Conservation (phyloP, 2,329 filamentous ascomycete genomes). For the Penicillium sp. region DNA sequence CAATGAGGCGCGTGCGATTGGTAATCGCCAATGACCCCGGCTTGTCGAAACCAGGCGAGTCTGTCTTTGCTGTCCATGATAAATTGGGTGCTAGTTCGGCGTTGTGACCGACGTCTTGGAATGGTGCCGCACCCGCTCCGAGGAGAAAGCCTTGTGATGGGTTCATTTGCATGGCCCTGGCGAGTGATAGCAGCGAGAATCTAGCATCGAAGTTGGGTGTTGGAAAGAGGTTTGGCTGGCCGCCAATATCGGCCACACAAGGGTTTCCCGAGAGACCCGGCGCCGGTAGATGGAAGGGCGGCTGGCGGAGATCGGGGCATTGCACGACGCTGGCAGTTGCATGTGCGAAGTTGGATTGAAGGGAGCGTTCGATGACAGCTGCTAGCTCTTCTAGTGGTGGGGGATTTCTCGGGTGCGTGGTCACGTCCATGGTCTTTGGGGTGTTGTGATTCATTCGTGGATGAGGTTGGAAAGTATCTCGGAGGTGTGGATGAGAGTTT, state of each 20-base stretch:
- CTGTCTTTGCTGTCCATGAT: slow-evolving; percentile 22
- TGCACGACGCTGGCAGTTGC: slow-evolving; percentile 14
- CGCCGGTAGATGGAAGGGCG: slow-evolving; percentile 22
- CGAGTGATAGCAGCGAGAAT: slow-evolving; percentile 29
- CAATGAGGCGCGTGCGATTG: slow-evolving; percentile 13
- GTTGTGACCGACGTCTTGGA: slow-evolving; percentile 44
- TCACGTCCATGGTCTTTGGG: slow-evolving; percentile 12
- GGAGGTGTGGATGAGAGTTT: not conserved
- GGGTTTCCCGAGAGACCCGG: slow-evolving; percentile 42
- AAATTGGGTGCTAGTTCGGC: slow-evolving; percentile 45
- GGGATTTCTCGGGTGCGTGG: slow-evolving; percentile 11
- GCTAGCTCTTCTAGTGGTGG: slow-evolving; percentile 16
- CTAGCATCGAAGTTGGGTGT: slow-evolving; percentile 34
- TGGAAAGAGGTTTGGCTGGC: slow-evolving; percentile 44
- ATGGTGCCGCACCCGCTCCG: slow-evolving; percentile 47
- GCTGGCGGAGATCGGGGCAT: slow-evolving; percentile 17
- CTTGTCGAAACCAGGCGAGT: slow-evolving; percentile 4
- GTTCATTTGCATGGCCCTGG: slow-evolving; percentile 39
- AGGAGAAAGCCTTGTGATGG: slow-evolving; percentile 34
- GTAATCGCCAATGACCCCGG: slow-evolving; percentile 3
- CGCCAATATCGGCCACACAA: slow-evolving; percentile 47
- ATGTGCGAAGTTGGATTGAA: slow-evolving; percentile 13
- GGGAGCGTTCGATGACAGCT: slow-evolving; percentile 11
- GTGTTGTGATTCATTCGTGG: not conserved
- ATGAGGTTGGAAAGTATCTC: not conserved